These are phyloP conservation scores for Chaetomium olivaceum DNA, from an alignment of 2,329 filamentous ascomycete species.

Conservation along the genomic window DNA sequence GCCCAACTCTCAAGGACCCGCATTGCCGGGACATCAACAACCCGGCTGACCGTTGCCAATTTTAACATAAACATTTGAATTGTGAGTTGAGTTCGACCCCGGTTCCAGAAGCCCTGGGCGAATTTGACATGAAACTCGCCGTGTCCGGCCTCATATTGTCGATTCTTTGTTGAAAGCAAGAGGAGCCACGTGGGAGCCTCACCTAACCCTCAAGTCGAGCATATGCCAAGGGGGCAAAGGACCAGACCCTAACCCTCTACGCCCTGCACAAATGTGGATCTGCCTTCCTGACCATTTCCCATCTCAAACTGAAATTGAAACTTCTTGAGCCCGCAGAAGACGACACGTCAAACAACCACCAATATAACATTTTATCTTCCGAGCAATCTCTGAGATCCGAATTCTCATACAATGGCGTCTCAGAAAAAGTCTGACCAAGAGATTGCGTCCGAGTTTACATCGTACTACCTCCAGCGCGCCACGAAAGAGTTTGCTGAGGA, in stretches of 20 bases:
- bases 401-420: conserved; percentile 17
- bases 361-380: background rate
- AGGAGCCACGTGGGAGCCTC: background rate
- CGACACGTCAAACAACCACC: background rate
- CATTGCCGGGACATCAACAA: background rate
- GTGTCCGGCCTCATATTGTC: too few species aligned
- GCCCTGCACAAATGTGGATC: background rate
- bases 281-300: background rate
- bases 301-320: background rate
- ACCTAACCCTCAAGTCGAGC: background rate
- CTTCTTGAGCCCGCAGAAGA: background rate
- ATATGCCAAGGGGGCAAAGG: too few species aligned
- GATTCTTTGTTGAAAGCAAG: too few species aligned
- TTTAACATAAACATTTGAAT: too few species aligned
- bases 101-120: background rate
- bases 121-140: background rate
- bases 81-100: background rate
- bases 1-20: too few species aligned
- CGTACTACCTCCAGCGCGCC: conserved; percentile 68
- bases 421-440: conserved; percentile 25
- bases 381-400: background rate
- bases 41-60: background rate
- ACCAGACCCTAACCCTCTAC: too few species aligned
- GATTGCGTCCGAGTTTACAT: conserved; percentile 51
- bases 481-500: conserved; percentile 74